Percentiles rank a stretch among this genome's conserved stretches.
phyloP scores from a whole-genome alignment of 2,329 filamentous ascomycete genomes.

The Aspergillus intermedius region DNA sequence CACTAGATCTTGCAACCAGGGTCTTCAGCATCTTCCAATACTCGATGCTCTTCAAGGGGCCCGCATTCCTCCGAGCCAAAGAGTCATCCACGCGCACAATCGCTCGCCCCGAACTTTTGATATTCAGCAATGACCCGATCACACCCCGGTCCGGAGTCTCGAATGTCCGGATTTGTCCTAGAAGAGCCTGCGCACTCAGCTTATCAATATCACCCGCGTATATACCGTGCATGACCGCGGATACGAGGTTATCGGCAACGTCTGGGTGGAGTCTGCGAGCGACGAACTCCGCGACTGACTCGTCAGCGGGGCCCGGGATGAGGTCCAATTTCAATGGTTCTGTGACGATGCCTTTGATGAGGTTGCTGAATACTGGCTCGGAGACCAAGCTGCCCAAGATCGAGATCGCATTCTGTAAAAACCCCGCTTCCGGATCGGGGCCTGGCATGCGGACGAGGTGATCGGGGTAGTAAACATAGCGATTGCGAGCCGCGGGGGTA shows the following conservation, averaged over 20 bases:
- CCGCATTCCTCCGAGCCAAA: constrained; percentile 17
- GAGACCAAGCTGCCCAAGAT: constrained; percentile 33
- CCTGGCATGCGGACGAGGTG: constrained; percentile 62
- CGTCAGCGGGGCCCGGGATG: constrained; percentile 46
- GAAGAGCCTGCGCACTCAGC: constrained; percentile 64
- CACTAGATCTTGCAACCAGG: constrained; percentile 23
- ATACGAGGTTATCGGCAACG: constrained; percentile 65
- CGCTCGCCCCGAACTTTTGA: constrained; percentile 5
- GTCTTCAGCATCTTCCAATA: constrained; percentile 13
- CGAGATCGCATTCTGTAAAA: constrained; percentile 22
- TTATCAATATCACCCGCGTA: constrained; percentile 83
- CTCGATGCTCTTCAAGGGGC: constrained; percentile 6
- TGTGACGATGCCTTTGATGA: constrained; percentile 28
- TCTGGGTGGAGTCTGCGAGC: constrained; percentile 48
- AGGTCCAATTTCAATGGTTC: constrained; percentile 29
- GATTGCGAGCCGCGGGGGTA: constrained; percentile 52
- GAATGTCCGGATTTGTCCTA: constrained; percentile 46
- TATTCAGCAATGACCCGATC: constrained; percentile 11
- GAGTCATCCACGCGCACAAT: constrained; percentile 20
- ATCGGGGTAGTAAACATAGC: constrained; percentile 85
- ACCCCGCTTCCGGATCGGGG: constrained; percentile 23
- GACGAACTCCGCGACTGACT: constrained; percentile 66
- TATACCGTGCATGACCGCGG: constrained; percentile 75
- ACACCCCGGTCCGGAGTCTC: constrained; percentile 31
- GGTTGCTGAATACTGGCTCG: constrained; percentile 53